Evolutionary conservation across 495 filamentous ascomycete species (phyloP).

Genomic region (Daldinia caldariorum): DNA sequence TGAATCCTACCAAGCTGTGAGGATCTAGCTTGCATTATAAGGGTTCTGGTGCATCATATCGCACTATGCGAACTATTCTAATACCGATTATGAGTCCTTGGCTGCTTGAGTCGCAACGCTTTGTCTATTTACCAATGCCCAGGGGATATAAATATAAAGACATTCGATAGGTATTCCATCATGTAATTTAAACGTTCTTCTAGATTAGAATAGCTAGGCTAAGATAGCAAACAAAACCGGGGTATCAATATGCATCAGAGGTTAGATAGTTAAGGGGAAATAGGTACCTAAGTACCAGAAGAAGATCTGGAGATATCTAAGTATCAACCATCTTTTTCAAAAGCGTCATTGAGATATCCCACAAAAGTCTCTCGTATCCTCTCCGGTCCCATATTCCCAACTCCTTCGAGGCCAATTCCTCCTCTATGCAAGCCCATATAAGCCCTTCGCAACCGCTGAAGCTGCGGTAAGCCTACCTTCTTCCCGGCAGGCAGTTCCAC

Average conservation of each 20-base stretch:
- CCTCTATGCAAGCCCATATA: slow-evolving; percentile 81
- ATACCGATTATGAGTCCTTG: background rate
- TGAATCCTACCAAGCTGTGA: no score
- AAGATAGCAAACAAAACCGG: background rate
- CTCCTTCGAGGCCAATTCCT: slow-evolving; percentile 60
- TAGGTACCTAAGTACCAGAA: background rate
- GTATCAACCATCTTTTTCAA: slow-evolving; percentile 60
- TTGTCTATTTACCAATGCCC: background rate
- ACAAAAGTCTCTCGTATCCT: slow-evolving; percentile 76
- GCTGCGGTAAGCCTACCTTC: slow-evolving; percentile 72
- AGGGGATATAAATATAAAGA: background rate
- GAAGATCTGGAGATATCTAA: background rate
- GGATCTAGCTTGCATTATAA: background rate
- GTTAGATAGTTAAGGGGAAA: background rate
- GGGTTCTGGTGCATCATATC: background rate
- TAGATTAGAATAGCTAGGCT: background rate
- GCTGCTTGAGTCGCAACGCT: no score
- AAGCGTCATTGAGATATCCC: slow-evolving; percentile 75
- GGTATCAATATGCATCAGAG: slow-evolving; percentile 32
- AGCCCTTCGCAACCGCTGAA: slow-evolving; percentile 85
- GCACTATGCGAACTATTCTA: background rate
- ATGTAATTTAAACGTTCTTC: background rate
- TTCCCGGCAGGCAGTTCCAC: slow-evolving; percentile 68
- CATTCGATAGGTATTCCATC: no score
- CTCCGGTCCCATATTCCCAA: slow-evolving; percentile 57